A percentile compares a stretch with the other conserved stretches of the same genome.
These are phyloP conservation scores for Pythium aphanidermatum DNA, from an alignment of 352 stramenopile genomes.

Conservation along the genomic window DNA sequence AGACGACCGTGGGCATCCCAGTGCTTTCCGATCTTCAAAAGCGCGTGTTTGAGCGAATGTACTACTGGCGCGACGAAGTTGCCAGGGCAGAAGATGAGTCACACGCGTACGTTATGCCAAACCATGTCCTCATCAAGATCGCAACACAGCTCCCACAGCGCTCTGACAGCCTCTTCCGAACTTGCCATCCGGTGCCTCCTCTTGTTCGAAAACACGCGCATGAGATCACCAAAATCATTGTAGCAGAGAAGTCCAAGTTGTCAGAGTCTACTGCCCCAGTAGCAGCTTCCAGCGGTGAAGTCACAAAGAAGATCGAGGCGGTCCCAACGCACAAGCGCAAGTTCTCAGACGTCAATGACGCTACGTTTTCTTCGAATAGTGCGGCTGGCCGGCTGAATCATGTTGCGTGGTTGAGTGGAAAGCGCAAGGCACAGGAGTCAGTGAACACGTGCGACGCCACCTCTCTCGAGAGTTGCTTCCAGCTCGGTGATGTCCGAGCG, in stretches of 20 bases:
- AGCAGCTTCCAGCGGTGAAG: no score
- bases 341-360: conserved; percentile 24
- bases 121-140: conserved; percentile 83
- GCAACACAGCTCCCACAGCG: conserved; percentile 58
- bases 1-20: conserved; percentile 53
- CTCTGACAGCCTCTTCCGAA: conserved; percentile 68
- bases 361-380: conserved; percentile 9
- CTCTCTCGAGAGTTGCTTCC: conserved; percentile 3
- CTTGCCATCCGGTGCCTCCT: conserved; percentile 66
- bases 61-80: conserved; percentile 70
- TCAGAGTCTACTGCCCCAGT: no score
- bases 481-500: not conserved
- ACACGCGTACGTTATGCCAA: conserved; percentile 70
- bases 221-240: conserved; percentile 64
- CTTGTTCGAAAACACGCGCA: conserved; percentile 74
- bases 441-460: not conserved
- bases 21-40: conserved; percentile 58
- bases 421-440: conserved; percentile 33
- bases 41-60: conserved; percentile 63
- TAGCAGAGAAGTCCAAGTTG: conserved; percentile 41
- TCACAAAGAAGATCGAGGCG: not conserved
- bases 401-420: conserved; percentile 46
- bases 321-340: conserved; percentile 19
- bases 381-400: conserved; percentile 46
- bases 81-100: conserved; percentile 72